Conservation (phyloP, 2,329 filamentous ascomycete genomes). For the Apiospora sp. region DNA sequence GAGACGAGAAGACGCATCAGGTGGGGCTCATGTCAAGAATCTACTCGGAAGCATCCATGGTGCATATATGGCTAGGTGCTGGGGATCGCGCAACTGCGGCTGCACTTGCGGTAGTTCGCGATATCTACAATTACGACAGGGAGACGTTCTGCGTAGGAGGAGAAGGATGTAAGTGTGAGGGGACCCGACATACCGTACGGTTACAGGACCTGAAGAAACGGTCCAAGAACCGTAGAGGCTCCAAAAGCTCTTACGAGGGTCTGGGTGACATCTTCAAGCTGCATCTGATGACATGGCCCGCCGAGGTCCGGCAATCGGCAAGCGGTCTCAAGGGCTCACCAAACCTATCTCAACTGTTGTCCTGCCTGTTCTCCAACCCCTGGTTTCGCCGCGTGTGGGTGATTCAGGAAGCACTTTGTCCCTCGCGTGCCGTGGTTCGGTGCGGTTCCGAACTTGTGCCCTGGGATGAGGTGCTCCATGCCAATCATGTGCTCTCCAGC, state of each 20-base stretch:
- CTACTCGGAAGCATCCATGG: constrained; percentile 3
- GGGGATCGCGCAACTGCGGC: not conserved
- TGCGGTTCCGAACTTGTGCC: not conserved
- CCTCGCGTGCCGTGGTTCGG: not conserved
- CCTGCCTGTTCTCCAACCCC: constrained; percentile 13
- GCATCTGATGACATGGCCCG: not conserved
- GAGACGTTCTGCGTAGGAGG: constrained; percentile 6
- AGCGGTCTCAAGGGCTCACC: not conserved
- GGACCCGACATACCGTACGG: not conserved
- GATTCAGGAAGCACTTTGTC: constrained; percentile 8
- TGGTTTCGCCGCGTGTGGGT: constrained; percentile 23
- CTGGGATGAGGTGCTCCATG: constrained; percentile 11
- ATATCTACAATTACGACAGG: constrained; percentile 18
- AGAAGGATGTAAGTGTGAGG: not conserved
- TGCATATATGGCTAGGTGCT: constrained; percentile 14
- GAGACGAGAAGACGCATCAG: constrained; percentile 10
- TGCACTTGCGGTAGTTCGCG: not conserved
- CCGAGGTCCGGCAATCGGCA: not conserved
- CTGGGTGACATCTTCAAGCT: not conserved
- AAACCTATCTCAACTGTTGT: constrained; percentile 13
- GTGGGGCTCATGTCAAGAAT: constrained; percentile 15
- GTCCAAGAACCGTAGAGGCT: not conserved
- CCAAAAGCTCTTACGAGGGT: not conserved
- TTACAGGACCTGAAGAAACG: not conserved
- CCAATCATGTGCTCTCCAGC: not conserved